phyloP scores from a whole-genome alignment of 257 asterid species.

The Ilex aquifolium region DNA sequence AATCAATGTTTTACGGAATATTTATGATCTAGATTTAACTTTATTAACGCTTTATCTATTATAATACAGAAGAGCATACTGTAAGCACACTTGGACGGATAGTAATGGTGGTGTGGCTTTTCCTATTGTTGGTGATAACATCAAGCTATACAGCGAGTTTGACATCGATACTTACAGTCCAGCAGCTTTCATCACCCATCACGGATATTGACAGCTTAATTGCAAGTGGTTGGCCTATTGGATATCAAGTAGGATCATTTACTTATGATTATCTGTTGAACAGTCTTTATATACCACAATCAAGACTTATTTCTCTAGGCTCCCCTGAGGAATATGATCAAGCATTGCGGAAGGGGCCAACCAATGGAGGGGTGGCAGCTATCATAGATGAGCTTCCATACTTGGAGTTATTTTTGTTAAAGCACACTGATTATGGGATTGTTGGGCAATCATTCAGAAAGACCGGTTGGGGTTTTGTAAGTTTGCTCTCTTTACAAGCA shows the following conservation, averaged over 20 bases:
- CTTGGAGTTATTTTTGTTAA: slow-evolving; percentile 33
- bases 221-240: slow-evolving; percentile 26
- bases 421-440: slow-evolving; percentile 26
- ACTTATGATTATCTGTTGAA: slow-evolving; percentile 31
- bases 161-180: slow-evolving; percentile 59
- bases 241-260: slow-evolving; percentile 52
- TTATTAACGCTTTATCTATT: background rate
- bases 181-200: slow-evolving; percentile 42
- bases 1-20: too few species aligned
- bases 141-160: slow-evolving; percentile 65
- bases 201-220: slow-evolving; percentile 46
- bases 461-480: slow-evolving; percentile 55
- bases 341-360: slow-evolving; percentile 27
- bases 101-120: slow-evolving; percentile 55
- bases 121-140: slow-evolving; percentile 43
- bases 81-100: slow-evolving; percentile 45
- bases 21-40: too few species aligned
- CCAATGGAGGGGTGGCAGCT: slow-evolving; percentile 36
- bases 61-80: slow-evolving; percentile 38
- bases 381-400: slow-evolving; percentile 52
- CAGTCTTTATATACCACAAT: slow-evolving; percentile 26
- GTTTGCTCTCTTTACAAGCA: slow-evolving; percentile 12
- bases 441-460: slow-evolving; percentile 39
- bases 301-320: slow-evolving; percentile 36
- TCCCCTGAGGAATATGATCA: slow-evolving; percentile 44